Base-by-base conservation (phyloP, 225 moss, liverwort and hornwort genomes). In the Anthoceros angustus region DNA sequence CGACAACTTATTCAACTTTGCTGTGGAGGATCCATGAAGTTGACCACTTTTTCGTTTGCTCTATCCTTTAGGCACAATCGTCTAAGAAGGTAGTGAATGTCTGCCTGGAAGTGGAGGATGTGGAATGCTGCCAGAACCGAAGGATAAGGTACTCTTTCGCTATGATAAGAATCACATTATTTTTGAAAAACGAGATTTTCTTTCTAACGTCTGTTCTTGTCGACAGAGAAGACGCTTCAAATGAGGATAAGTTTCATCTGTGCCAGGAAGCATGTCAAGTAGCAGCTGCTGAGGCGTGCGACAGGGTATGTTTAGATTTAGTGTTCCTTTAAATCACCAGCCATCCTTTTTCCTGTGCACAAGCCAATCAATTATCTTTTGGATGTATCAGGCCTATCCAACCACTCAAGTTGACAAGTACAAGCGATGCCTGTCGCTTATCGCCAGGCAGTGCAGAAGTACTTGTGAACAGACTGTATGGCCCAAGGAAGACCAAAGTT, bases 391-490 rank as follows among this genome's bases (percentile, higher is more conserved):
- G 55, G 55, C 55, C n/a, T 55, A 55, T 55, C 55, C 55, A 20
- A 55, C 55, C 12, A 55, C 55, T 23, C 55, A 55, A 55, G 55
- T 55, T 20, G 55, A 55, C 55, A 55, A 55, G 55, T 55, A 55
- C 55, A 55, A 55, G 55, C 55, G 23, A 8, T 55, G 55, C 55
- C 18, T 9, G n/a, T 55, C 55, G 8, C n/a, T 55, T 18, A 55
- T 55, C 55, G 10, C 55, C 18, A 55, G 7, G 23, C 55, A 55
- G 55, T 55, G 55, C 55, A 15, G 18, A 5, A 55, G 8, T 18
- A 55, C 55, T 2, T 55, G 55, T 15, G 10, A 55, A 23, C 6
- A 55, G 14, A 55, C 55, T 6, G 55, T 55, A 18, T 55, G 55
- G 55, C 8, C 18, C 18, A 9, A 55, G 55, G 55, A 55, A 32